Base-by-base conservation (phyloP, 2,329 filamentous ascomycete genomes). In the Septoria linicola region DNA sequence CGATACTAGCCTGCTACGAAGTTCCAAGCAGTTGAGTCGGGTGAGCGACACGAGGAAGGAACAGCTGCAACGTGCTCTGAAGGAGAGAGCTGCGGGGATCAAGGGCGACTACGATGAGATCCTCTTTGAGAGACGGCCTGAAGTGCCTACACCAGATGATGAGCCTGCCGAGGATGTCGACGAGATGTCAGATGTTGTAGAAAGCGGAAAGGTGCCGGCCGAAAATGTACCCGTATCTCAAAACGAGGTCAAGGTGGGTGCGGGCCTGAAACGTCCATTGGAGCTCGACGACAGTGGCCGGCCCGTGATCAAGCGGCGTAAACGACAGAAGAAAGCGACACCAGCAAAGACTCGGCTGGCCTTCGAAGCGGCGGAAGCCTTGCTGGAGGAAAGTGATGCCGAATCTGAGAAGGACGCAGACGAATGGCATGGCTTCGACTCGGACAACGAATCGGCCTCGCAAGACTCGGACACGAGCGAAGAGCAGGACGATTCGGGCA, bases 191-290 rank as follows among this genome's bases (percentile, higher is more conserved):
- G 36, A 3, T 39, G 41, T 19, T 13, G 8, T 13, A 13, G 41
- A n/a, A 11, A 2, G 8, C 5, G 25, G 37, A n/a, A 35, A 55
- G 14, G 27, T 37, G 11, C 41, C 16, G 19, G 19, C 16, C 13
- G 36, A 31, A 16, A 23, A 34, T 13, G 41, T 35, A 17, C 20
- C 16, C 13, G 41, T 31, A 20, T 36, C 20, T 14, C 11, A 31
- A 7, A 20, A 10, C 13, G 36, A 23, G 14, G 23, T 41, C 7
- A 17, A 19, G 13, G 72, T 82, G 46, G 93, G 93, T 16, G 85
- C 84, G 54, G 93, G 93, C 5, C 71, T 99, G 53, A 97, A 97
- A 69, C 80, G 91, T 35, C 89, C 91, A 1, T 75, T 99, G 8
- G 88, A 95, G 37, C 60, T 89, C 8, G 89, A 89, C 56, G 83